Conservation (phyloP, 306 rosid genomes). For the Rosa persica region DNA sequence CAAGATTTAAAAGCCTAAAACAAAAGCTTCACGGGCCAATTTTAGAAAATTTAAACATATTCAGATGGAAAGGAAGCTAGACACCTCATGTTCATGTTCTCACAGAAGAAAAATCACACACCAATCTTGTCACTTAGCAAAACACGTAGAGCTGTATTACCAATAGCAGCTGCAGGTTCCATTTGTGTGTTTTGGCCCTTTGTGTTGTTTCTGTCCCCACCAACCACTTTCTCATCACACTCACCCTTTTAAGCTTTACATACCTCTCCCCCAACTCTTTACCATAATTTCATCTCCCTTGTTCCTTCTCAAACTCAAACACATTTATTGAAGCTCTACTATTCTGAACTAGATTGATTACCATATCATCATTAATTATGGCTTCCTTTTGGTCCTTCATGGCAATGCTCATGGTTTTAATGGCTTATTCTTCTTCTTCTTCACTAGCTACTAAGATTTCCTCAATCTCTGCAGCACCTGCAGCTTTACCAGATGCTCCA, state of each 20-base stretch:
- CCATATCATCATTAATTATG: constrained; percentile 34
- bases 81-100: constrained; percentile 23
- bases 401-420: constrained; percentile 21
- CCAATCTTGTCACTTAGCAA: constrained; percentile 28
- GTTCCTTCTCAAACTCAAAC: background rate
- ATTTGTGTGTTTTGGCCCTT: constrained; percentile 18
- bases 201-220: constrained; percentile 28
- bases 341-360: constrained; percentile 17
- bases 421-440: constrained; percentile 25
- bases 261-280: background rate
- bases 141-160: constrained; percentile 29
- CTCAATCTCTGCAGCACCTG: constrained; percentile 52
- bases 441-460: constrained; percentile 21
- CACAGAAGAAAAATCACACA: constrained; percentile 17
- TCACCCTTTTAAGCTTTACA: constrained; percentile 19
- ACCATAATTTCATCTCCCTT: background rate
- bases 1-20: constrained; percentile 9
- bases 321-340: constrained; percentile 19
- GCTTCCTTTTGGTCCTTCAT: constrained; percentile 35
- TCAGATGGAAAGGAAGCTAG: constrained; percentile 12
- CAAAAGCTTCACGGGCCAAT: constrained; percentile 23
- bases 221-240: constrained; percentile 17
- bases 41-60: background rate
- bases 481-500: constrained; percentile 35
- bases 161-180: constrained; percentile 9